These are phyloP conservation scores for Paraglomus brasilianum DNA, from an alignment of 192 early-diverging fungal genomes.

Conservation along the genomic window DNA sequence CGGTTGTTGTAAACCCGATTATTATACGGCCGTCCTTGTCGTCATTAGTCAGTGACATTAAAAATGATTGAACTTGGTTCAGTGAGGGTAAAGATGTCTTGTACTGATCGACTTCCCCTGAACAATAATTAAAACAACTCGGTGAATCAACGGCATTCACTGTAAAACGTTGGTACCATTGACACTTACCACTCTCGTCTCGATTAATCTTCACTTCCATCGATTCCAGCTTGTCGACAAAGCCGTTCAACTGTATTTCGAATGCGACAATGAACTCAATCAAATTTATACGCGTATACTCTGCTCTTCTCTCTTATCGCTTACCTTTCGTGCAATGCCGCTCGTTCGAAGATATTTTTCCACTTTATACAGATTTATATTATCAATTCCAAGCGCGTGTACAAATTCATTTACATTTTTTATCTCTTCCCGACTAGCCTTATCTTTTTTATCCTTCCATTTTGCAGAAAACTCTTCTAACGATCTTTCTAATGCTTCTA, in stretches of 20 bases:
- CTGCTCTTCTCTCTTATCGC: too few species aligned
- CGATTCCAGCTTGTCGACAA: slow-evolving; percentile 42
- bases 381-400: slow-evolving; percentile 63
- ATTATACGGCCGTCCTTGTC: slow-evolving; percentile 75
- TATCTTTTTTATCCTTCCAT: slow-evolving; percentile 21
- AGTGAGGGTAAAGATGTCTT: slow-evolving; percentile 41
- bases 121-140: not conserved
- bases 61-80: slow-evolving; percentile 50
- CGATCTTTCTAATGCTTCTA: slow-evolving; percentile 53
- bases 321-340: slow-evolving; percentile 64
- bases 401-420: slow-evolving; percentile 69
- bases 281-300: not conserved
- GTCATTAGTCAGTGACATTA: slow-evolving; percentile 56
- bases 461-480: slow-evolving; percentile 36
- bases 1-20: slow-evolving; percentile 33
- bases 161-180: not conserved
- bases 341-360: slow-evolving; percentile 66
- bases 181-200: not conserved
- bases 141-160: not conserved
- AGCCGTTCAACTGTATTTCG: slow-evolving; percentile 49
- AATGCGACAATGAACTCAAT: slow-evolving; percentile 1
- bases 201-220: slow-evolving; percentile 7
- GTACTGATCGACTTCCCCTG: slow-evolving; percentile 1
- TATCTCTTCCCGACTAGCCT: slow-evolving; percentile 37
- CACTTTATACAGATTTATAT: slow-evolving; percentile 83